phyloP scores from a whole-genome alignment of 2,329 filamentous ascomycete species.

The Pseudogymnoascus sp. region DNA sequence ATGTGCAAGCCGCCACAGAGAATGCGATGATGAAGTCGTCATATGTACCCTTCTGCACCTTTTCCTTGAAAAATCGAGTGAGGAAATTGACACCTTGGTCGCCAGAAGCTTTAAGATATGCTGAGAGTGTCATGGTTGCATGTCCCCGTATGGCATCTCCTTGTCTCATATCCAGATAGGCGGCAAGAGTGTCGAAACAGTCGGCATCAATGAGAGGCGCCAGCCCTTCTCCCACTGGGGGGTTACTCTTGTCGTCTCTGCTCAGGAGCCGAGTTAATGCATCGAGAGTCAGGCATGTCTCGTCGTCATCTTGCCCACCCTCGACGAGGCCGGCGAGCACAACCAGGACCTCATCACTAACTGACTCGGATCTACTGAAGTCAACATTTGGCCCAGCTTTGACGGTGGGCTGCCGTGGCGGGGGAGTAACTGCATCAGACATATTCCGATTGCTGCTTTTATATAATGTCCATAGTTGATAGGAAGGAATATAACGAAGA shows the following conservation, averaged over 20 bases:
- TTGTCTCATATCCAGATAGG: constrained; percentile 77
- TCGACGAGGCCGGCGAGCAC: constrained; percentile 86
- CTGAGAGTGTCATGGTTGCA: constrained; percentile 72
- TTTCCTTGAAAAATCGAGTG: constrained; percentile 63
- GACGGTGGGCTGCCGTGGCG: background rate
- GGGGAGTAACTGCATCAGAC: background rate
- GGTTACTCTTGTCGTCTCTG: constrained; percentile 36
- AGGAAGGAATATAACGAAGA: background rate
- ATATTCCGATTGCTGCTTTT: constrained; percentile 6
- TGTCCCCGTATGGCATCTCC: constrained; percentile 67
- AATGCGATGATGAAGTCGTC: constrained; percentile 89
- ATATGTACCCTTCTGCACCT: constrained; percentile 65
- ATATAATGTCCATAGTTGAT: constrained; percentile 4
- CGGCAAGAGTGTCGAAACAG: constrained; percentile 76
- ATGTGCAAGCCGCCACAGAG: constrained; percentile 81
- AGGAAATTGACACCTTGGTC: constrained; percentile 64
- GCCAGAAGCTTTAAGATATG: constrained; percentile 70
- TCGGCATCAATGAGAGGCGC: constrained; percentile 62
- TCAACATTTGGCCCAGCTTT: constrained; percentile 16
- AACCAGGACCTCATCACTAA: constrained; percentile 37
- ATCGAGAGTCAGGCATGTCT: constrained; percentile 53
- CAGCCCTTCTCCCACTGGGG: constrained; percentile 36
- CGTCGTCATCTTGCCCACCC: constrained; percentile 73
- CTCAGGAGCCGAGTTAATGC: constrained; percentile 51
- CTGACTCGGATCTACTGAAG: constrained; percentile 41